A percentile compares a stretch with the other conserved stretches of the same genome.
phyloP scores from a whole-genome alignment of 768 basidiomycete species.

The Dacryopinax spathularia region DNA sequence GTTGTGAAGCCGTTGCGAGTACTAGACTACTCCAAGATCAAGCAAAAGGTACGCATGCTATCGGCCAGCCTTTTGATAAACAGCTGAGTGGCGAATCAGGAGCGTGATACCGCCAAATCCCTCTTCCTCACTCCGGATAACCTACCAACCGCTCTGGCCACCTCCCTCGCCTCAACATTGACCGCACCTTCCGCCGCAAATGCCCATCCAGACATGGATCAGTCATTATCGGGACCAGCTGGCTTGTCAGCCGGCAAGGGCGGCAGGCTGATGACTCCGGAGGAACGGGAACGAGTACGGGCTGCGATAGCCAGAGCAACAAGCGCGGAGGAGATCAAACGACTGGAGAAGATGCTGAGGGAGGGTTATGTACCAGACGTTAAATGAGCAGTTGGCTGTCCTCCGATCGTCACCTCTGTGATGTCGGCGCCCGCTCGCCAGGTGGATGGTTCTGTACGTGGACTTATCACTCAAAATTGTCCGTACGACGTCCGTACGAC shows the following conservation, averaged over 20 bases:
- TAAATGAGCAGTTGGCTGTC: background rate
- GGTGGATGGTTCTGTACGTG: background rate
- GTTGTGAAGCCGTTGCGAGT: constrained; percentile 76
- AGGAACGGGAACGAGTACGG: constrained; percentile 76
- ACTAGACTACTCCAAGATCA: constrained; percentile 88
- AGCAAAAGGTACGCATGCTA: constrained; percentile 58
- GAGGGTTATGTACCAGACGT: constrained; percentile 62
- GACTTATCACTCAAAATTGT: background rate
- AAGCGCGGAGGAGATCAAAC: constrained; percentile 76
- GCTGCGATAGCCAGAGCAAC: constrained; percentile 81
- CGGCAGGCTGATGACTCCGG: constrained; percentile 78
- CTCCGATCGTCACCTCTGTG: background rate
- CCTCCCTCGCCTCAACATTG: constrained; percentile 60
- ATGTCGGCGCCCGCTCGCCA: no score
- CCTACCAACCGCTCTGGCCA: constrained; percentile 64
- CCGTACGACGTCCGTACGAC: no score
- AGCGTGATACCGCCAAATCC: constrained; percentile 56
- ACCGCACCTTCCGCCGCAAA: constrained; percentile 37
- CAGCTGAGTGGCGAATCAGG: constrained; percentile 34
- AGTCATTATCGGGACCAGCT: constrained; percentile 47
- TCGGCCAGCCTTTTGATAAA: background rate
- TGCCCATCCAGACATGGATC: constrained; percentile 46
- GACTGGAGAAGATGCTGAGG: constrained; percentile 62
- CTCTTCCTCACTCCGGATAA: constrained; percentile 72
- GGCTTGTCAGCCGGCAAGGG: constrained; percentile 38